phyloP scores from a whole-genome alignment of 163 green algal genomes.

The Prototheca cutis region DNA sequence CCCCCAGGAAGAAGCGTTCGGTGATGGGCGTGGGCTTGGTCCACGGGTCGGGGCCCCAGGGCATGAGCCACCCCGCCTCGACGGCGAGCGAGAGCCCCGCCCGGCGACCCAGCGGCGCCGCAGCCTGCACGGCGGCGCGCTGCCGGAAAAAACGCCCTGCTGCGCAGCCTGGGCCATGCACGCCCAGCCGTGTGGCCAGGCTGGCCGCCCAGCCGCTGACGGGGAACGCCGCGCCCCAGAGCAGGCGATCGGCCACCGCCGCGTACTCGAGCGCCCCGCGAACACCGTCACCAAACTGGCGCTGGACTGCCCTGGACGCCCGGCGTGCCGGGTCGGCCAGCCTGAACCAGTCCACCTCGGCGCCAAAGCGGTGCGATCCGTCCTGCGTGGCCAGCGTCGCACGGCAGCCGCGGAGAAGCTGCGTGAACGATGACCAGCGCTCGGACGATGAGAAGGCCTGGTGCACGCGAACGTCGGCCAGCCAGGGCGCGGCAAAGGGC shows the following conservation, averaged over 20 bases:
- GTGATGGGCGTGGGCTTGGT: slow-evolving; percentile 16
- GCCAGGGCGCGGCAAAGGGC: slow-evolving; percentile 16
- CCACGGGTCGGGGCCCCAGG: slow-evolving; percentile 12
- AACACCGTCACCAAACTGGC: slow-evolving; percentile 33
- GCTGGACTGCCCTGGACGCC: slow-evolving; percentile 22
- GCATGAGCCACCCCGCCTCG: slow-evolving; percentile 23
- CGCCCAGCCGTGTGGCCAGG: too few species aligned
- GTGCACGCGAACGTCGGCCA: slow-evolving; percentile 26
- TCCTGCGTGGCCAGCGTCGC: slow-evolving; percentile 32
- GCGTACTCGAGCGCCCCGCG: slow-evolving; percentile 33
- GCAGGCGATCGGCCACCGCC: slow-evolving; percentile 9
- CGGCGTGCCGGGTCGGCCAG: slow-evolving; percentile 19
- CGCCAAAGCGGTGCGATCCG: slow-evolving; percentile 19
- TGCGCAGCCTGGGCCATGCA: too few species aligned
- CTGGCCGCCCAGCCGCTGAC: too few species aligned
- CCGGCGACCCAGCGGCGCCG: slow-evolving; percentile 1
- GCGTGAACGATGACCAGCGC: slow-evolving; percentile 33
- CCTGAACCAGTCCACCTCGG: slow-evolving; percentile 36
- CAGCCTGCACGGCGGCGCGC: slow-evolving; percentile 13
- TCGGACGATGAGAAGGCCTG: slow-evolving; percentile 33
- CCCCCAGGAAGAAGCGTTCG: slow-evolving; percentile 44
- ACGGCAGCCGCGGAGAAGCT: slow-evolving; percentile 31
- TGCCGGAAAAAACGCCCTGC: slow-evolving; percentile 21
- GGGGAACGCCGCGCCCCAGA: slow-evolving; percentile 4
- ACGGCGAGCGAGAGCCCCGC: slow-evolving; percentile 9